Evolutionary conservation across 768 basidiomycete species (phyloP), one percentile per base, ranked within the genome.

Genomic region (Collybiopsis confluens): DNA sequence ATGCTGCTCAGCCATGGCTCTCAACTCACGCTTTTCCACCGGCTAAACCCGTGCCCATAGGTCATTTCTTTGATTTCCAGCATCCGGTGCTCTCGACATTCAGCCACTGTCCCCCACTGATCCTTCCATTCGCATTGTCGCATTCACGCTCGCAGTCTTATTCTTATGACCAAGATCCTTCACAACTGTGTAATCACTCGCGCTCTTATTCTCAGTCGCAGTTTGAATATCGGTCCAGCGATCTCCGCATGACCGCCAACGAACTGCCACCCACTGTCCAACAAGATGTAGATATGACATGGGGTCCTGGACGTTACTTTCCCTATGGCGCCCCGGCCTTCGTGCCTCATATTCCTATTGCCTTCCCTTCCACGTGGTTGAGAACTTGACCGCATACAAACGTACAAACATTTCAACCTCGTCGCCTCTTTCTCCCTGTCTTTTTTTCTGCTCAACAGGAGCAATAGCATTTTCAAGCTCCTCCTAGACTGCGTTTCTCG

Each of bases 131-230:
- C 54, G 63, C 68, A 54, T 62, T 73, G 55, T 70, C 70, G 35
- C 81, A 79, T 59, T 76, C 79, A 52, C 82, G 80, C 56, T 78
- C 83, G 56, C 82, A 79, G 58, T 80, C 83, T 24, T 68, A 80
- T 56, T 76, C 76, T 52, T 35, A 77, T 63, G 72, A 78, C 52
- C 74, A 79, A 56, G 79, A 82, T 56, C 73, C 72, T 59, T 67
- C 71, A 23, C 69, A 73, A 45, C 61, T 72, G 36, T 71, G 75
- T 52, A 71, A 74, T 57, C 85, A 83, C 58, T 62, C 72, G 57
- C 82, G 80, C 55, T 81, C 84, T 36, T 82, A 81, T 58, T 82
- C 84, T 37, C 81, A 86, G 62, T 70, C 79, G 36, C 73, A 71
- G 48, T 83, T 77, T 63, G 81, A 83, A 48, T 80, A 77, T 57